Percentiles rank a stretch among this genome's conserved stretches.
Evolutionary conservation across 2,329 filamentous ascomycete species (phyloP).

Genomic region (Ophiostoma ips): DNA sequence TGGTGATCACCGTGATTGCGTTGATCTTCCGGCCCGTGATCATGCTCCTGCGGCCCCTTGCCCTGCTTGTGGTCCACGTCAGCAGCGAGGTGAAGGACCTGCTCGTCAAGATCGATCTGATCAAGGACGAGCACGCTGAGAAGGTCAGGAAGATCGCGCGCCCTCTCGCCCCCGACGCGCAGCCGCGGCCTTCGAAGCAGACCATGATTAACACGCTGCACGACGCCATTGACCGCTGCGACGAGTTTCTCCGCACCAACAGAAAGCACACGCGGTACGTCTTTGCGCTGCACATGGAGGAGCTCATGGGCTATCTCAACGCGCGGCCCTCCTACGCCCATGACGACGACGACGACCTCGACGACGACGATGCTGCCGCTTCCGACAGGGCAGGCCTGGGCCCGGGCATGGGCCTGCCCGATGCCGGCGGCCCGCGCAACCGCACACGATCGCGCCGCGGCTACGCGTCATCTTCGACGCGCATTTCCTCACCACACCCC

Average conservation of each 20-base stretch:
- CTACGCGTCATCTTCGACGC: neutral
- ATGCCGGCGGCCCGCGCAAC: neutral
- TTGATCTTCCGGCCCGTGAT: neutral
- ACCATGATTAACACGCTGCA: slow-evolving; percentile 20
- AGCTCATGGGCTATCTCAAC: slow-evolving; percentile 34
- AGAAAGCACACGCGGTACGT: slow-evolving; percentile 29
- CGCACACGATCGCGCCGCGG: slow-evolving; percentile 7
- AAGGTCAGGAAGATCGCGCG: neutral
- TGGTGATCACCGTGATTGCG: neutral
- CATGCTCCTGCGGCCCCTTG: neutral
- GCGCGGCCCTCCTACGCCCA: slow-evolving; percentile 18
- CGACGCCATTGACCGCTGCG: slow-evolving; percentile 27
- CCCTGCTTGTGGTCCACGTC: neutral
- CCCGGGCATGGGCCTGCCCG: no score
- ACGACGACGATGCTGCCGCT: no score
- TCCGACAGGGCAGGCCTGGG: no score
- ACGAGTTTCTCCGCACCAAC: slow-evolving; percentile 23
- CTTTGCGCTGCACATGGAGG: slow-evolving; percentile 35
- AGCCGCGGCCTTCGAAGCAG: neutral
- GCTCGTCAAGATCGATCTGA: neutral
- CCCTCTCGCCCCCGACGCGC: neutral
- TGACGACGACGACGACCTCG: slow-evolving; percentile 3
- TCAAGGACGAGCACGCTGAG: neutral
- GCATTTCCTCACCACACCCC: neutral
- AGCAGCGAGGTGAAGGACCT: neutral